Conservation (phyloP, 805 yeast species). For the Candida sphagnicola region DNA sequence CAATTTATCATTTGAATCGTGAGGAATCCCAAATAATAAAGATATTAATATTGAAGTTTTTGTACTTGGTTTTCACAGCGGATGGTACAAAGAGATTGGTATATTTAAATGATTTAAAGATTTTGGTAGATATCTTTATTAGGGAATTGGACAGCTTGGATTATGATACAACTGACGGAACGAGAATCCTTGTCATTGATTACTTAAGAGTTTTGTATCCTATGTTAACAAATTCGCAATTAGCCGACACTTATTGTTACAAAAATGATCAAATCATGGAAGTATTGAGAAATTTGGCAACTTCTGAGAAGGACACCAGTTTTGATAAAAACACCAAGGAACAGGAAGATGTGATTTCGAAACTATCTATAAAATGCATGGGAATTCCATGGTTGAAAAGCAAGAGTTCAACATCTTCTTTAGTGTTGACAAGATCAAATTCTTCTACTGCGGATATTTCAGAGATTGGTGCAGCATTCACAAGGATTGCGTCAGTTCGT, state of each 20-base stretch:
- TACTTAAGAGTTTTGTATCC: conserved; percentile 75
- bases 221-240: conserved; percentile 60
- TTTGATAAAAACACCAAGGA: conserved; percentile 1
- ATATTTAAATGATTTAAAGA: conserved; percentile 80
- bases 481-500: conserved; percentile 33
- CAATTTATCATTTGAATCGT: conserved; percentile 63
- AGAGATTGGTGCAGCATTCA: conserved; percentile 22
- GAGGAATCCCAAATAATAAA: conserved; percentile 67
- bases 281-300: conserved; percentile 47
- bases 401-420: conserved; percentile 4
- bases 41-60: conserved; percentile 72
- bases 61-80: conserved; percentile 70
- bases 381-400: conserved; percentile 30
- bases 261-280: conserved; percentile 51
- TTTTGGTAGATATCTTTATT: conserved; percentile 75
- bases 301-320: conserved; percentile 12
- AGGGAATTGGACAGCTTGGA: conserved; percentile 75
- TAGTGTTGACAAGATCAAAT: neutral
- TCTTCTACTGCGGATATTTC: conserved; percentile 1
- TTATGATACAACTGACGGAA: conserved; percentile 52
- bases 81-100: conserved; percentile 61
- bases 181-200: conserved; percentile 42
- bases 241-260: conserved; percentile 50
- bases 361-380: conserved; percentile 32
- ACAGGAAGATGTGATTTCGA: conserved; percentile 21